Conservation (phyloP, 2,329 filamentous ascomycete species). For the Ambrosiella cleistominuta region DNA sequence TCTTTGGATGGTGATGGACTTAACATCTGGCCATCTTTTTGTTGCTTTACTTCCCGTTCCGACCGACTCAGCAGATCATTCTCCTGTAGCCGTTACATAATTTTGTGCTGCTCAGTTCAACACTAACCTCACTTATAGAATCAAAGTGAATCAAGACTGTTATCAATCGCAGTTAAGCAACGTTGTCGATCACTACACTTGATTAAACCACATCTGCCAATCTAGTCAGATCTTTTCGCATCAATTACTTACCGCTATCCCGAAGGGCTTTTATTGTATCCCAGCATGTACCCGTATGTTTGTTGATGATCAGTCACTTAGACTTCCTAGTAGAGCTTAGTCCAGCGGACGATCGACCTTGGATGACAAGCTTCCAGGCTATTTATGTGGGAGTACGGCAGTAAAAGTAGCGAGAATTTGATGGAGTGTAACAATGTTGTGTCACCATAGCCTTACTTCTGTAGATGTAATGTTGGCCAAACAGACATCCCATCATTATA, state of each 20-base stretch:
- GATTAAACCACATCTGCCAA: not conserved
- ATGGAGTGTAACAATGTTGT: slow-evolving; percentile 1
- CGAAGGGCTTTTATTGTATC: not conserved
- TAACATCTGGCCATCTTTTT: not conserved
- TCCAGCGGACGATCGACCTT: not conserved
- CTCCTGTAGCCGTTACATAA: not conserved
- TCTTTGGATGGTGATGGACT: not conserved
- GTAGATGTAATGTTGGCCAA: not conserved
- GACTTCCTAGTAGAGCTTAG: not conserved
- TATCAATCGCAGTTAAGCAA: not conserved
- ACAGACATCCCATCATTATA: too few relatives aligned
- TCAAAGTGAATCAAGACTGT: not conserved
- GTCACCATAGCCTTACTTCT: not conserved
- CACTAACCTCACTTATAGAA: not conserved
- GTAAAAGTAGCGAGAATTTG: not conserved
- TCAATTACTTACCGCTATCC: not conserved
- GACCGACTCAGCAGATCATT: not conserved
- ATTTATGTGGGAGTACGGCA: not conserved
- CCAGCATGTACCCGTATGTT: not conserved
- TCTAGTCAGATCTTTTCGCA: not conserved
- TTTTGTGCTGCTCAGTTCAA: not conserved
- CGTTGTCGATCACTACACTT: not conserved
- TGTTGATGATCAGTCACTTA: not conserved
- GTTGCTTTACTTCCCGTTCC: not conserved
- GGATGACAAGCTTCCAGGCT: not conserved